A percentile compares a stretch with the other conserved stretches of the same genome.
These are phyloP conservation scores for Pseudogymnoascus sp. DNA, from an alignment of 2,329 filamentous ascomycete species.

Conservation along the genomic window DNA sequence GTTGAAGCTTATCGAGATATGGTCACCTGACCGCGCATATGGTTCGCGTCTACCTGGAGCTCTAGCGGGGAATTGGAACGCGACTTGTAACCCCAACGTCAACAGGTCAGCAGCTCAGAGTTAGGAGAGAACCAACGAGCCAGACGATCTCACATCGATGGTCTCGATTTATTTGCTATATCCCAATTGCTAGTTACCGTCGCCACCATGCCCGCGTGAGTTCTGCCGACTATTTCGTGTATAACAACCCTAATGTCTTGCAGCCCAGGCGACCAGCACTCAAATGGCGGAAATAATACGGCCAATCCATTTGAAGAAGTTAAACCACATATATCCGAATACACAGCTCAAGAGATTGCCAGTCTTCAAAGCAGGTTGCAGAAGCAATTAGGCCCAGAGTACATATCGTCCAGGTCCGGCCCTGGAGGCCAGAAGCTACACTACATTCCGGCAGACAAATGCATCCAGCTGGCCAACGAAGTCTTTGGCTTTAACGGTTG, in stretches of 20 bases:
- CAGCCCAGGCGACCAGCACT: constrained; percentile 63
- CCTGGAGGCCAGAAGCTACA: constrained; percentile 80
- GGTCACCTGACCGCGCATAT: constrained; percentile 15
- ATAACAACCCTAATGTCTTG: constrained; percentile 11
- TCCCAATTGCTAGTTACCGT: neutral
- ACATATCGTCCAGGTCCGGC: constrained; percentile 78
- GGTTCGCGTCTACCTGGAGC: neutral
- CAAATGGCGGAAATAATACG: constrained; percentile 34
- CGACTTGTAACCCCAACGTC: neutral
- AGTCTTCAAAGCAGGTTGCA: constrained; percentile 80
- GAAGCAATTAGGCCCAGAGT: constrained; percentile 91
- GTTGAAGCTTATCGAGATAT: neutral
- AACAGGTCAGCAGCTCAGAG: neutral
- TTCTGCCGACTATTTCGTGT: neutral
- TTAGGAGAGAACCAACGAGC: neutral
- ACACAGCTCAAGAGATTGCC: constrained; percentile 83
- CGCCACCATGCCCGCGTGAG: constrained; percentile 13
- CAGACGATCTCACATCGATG: neutral
- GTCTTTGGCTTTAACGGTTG: constrained; percentile 97
- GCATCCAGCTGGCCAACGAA: constrained; percentile 88
- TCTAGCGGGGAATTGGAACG: neutral
- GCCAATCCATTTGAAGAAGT: constrained; percentile 76
- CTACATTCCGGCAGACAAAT: constrained; percentile 94
- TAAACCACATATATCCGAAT: constrained; percentile 62
- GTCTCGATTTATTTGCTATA: constrained; percentile 4